Evolutionary conservation across 805 yeast species (phyloP), one percentile per base, ranked within the genome.

Genomic region (Hermanozyma aechmeae): DNA sequence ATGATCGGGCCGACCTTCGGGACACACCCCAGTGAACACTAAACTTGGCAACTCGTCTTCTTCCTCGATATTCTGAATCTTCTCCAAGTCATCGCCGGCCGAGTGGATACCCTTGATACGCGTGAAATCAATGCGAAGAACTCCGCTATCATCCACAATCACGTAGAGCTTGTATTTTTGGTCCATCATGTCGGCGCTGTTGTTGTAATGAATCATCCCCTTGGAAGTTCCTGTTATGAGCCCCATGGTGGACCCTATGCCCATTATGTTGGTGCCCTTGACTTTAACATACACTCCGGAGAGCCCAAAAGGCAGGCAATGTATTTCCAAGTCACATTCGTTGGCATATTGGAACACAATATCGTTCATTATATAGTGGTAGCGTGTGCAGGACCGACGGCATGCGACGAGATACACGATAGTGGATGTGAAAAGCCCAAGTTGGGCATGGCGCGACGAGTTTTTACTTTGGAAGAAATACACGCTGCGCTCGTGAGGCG

Each of bases 241-340:
- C 6, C 74, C 75, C 74, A 70, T 68, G 12, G 75, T 68, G 7
- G 71, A 62, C 3, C 76, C 76, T 5, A 70, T 65, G 0, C 76
- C 76, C 49, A 69, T 65, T 6, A 68, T 52, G 27, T 67, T 65
- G 1, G 71, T 63, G 6, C 66, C 73, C 5, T 51, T 54, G 11
- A 70, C 53, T 33, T 67, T 67, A 23, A 70, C 54, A 43, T 68
- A 70, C 7, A 69, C 43, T 10, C 76, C 76, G 20, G 69, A 58
- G 13, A 70, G 55, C 10, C 76, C 76, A 42, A 70, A 70, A 3
- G 76, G 76, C 2, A 75, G 68, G 41, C 75, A 69, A 46, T 70
- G 75, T 15, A 68, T 61, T 37, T 70, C 76, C 15, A 70, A 43
- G 20, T 67, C 73, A 38, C 75, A 69, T 34, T 61, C 67, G 35